Percentiles rank a stretch among this genome's conserved stretches.
phyloP scores from a whole-genome alignment of 202 grass and related monocot species.

The Schoenoplectus tabernaemontani region DNA sequence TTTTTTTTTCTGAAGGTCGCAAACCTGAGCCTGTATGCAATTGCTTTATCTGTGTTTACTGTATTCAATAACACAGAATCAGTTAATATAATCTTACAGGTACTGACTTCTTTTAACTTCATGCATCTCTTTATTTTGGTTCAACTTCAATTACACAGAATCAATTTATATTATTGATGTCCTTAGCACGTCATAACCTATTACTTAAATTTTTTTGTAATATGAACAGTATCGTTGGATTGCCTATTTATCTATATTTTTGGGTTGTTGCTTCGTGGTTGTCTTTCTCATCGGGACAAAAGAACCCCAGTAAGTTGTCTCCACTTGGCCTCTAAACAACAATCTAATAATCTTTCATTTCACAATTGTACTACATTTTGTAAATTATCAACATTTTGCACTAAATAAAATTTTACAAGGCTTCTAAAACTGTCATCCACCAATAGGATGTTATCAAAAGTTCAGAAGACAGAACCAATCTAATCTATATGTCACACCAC shows the following conservation, averaged over 20 bases:
- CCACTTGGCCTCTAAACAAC: not conserved
- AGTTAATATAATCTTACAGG: slow-evolving; percentile 59
- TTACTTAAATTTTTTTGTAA: slow-evolving; percentile 13
- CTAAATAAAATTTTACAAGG: not conserved
- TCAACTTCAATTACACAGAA: not conserved
- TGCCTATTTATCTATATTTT: slow-evolving; percentile 80
- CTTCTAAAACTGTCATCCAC: not conserved
- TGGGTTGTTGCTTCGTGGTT: slow-evolving; percentile 73
- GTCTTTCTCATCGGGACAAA: slow-evolving; percentile 85
- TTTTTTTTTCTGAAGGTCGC: slow-evolving; percentile 44
- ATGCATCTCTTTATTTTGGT: not conserved
- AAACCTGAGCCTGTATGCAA: slow-evolving; percentile 80
- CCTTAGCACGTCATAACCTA: not conserved
- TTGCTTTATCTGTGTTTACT: slow-evolving; percentile 84
- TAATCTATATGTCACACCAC: not conserved
- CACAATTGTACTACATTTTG: not conserved
- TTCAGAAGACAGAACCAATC: not conserved
- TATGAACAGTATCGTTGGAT: slow-evolving; percentile 85
- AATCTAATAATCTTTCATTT: not conserved
- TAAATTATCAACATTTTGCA: slow-evolving; percentile 19
- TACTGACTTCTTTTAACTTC: slow-evolving; percentile 29
- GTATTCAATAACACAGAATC: slow-evolving; percentile 34
- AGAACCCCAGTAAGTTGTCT: slow-evolving; percentile 61
- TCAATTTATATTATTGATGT: slow-evolving; percentile 18
- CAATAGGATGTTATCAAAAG: not conserved